Conservation (phyloP, 441 rosid genomes). For the Gossypium davidsonii region DNA sequence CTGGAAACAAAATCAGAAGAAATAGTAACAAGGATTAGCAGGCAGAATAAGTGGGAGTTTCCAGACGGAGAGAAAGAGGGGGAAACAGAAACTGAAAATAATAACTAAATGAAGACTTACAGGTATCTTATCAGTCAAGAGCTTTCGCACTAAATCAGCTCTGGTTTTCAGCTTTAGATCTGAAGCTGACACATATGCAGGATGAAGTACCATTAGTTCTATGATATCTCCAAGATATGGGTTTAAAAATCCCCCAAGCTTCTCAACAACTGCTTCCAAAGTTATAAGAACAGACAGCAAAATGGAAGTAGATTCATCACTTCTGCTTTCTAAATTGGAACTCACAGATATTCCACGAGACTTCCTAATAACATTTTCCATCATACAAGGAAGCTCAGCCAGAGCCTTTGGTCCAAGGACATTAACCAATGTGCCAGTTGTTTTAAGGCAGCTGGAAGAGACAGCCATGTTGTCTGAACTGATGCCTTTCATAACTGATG, state of each 20-base stretch:
- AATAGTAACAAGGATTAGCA: not conserved
- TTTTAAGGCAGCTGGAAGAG: slow-evolving; percentile 73
- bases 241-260: slow-evolving; percentile 88
- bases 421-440: slow-evolving; percentile 72
- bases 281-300: slow-evolving; percentile 59
- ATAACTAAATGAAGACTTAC: slow-evolving; percentile 40
- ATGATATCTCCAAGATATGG: slow-evolving; percentile 79
- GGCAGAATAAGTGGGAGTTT: not conserved
- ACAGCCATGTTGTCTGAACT: slow-evolving; percentile 49
- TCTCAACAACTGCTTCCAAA: slow-evolving; percentile 81
- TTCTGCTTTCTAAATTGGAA: slow-evolving; percentile 18
- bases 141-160: slow-evolving; percentile 63
- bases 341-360: slow-evolving; percentile 29
- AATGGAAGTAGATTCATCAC: slow-evolving; percentile 32
- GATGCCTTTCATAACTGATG: slow-evolving; percentile 56
- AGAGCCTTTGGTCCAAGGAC: slow-evolving; percentile 88
- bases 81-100: not conserved
- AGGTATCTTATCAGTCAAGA: slow-evolving; percentile 69
- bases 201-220: slow-evolving; percentile 55
- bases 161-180: slow-evolving; percentile 63
- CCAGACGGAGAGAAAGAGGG: not conserved
- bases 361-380: slow-evolving; percentile 55
- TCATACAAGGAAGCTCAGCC: slow-evolving; percentile 64
- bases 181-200: slow-evolving; percentile 47
- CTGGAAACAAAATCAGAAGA: slow-evolving; percentile 35